Evolutionary conservation across 495 filamentous ascomycete species (phyloP).

Genomic region (Venustampulla echinocandica): DNA sequence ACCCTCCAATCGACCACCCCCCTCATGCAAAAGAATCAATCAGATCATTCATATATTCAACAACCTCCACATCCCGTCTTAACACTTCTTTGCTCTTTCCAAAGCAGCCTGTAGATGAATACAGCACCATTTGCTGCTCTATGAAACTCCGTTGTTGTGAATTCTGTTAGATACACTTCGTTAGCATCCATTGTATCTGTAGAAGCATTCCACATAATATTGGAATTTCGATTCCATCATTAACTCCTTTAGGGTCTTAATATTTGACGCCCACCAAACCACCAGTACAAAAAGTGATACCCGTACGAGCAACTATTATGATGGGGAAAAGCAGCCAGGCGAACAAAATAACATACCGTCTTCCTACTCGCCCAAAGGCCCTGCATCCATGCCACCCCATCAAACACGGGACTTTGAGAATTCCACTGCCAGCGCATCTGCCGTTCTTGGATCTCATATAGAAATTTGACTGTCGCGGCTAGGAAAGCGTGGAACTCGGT

Average conservation of each 20-base stretch:
- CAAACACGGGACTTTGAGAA: slow-evolving; percentile 9
- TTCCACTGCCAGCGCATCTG: slow-evolving; percentile 17
- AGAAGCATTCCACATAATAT: neutral
- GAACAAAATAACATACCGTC: slow-evolving; percentile 4
- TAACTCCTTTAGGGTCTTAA: no score
- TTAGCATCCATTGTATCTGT: neutral
- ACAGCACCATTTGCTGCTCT: slow-evolving; percentile 20
- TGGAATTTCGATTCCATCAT: neutral
- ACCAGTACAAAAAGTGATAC: no score
- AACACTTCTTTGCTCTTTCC: slow-evolving; percentile 21
- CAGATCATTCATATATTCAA: slow-evolving; percentile 30
- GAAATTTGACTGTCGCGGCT: slow-evolving; percentile 13
- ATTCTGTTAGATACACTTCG: slow-evolving; percentile 17
- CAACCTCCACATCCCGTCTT: slow-evolving; percentile 22
- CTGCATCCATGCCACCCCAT: slow-evolving; percentile 19
- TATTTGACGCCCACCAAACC: no score
- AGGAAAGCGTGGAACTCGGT: slow-evolving; percentile 20
- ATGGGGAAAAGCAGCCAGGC: neutral
- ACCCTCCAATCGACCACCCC: no score
- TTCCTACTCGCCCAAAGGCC: slow-evolving; percentile 22
- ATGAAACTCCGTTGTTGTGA: slow-evolving; percentile 20
- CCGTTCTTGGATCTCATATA: slow-evolving; percentile 14
- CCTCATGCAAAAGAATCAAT: slow-evolving; percentile 23
- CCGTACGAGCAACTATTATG: neutral
- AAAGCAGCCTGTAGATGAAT: slow-evolving; percentile 17